Conservation (phyloP, 164 flowering plant species). For the Chimonanthus salicifolius region DNA sequence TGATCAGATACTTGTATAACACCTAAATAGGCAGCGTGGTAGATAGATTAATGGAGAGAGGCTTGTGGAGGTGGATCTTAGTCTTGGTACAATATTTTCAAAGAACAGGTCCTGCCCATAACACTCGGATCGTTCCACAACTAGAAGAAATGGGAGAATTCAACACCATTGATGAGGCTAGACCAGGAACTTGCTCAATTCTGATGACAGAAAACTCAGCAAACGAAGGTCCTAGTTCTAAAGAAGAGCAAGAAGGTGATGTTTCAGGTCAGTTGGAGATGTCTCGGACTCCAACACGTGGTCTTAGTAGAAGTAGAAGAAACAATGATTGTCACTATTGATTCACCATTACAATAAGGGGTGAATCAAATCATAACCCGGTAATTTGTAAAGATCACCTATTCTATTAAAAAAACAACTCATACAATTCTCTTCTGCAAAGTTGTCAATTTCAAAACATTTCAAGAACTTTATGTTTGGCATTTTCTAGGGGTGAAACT, state of each 20-base stretch:
- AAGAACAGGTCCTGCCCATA: background rate
- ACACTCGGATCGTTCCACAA: background rate
- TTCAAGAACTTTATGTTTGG: too few species aligned
- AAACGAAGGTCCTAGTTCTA: background rate
- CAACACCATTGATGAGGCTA: background rate
- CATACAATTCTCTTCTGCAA: too few species aligned
- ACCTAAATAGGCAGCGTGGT: background rate
- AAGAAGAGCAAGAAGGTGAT: background rate
- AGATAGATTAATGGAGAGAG: background rate
- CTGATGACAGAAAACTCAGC: background rate
- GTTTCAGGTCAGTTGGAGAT: too few species aligned
- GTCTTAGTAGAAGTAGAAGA: background rate
- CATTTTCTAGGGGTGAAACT: too few species aligned
- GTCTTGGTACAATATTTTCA: background rate
- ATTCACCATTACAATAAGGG: background rate
- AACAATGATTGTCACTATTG: background rate
- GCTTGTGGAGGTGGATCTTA: constrained; percentile 1
- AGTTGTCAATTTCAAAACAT: too few species aligned
- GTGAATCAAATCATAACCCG: too few species aligned
- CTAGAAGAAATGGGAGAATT: background rate
- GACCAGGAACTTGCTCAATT: background rate
- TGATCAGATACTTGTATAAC: background rate
- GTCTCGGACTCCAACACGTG: background rate
- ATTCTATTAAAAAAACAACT: too few species aligned
- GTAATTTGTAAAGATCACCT: too few species aligned